Evolutionary conservation across 768 basidiomycete species (phyloP).

Genomic region (Russula dissimulans): DNA sequence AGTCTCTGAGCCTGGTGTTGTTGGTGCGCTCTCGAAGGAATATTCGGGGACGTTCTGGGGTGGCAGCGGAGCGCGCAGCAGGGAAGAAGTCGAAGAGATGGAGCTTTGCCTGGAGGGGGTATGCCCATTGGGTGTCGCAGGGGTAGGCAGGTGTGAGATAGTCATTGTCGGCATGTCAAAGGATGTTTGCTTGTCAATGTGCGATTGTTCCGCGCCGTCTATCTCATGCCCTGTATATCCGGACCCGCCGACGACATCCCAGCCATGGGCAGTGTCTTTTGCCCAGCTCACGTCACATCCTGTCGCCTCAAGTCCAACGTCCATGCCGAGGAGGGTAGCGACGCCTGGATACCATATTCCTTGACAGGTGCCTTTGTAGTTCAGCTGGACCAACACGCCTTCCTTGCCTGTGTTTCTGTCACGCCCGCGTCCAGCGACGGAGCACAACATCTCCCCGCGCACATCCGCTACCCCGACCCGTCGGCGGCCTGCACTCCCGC

Average conservation of each 20-base stretch:
- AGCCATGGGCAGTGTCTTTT: conserved; percentile 38
- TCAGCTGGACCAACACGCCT: conserved; percentile 54
- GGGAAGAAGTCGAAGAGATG: conserved; percentile 42
- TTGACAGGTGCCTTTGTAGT: conserved; percentile 65
- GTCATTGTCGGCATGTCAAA: conserved; percentile 33
- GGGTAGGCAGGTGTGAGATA: neutral
- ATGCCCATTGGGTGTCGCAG: conserved; percentile 23
- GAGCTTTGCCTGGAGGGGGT: conserved; percentile 28
- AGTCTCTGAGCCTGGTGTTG: conserved; percentile 38
- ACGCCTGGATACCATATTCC: conserved; percentile 80
- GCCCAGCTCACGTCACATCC: conserved; percentile 65
- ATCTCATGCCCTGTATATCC: conserved; percentile 69
- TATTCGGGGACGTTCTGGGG: conserved; percentile 55
- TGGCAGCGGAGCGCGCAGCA: conserved; percentile 69
- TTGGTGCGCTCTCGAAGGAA: conserved; percentile 62
- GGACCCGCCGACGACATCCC: conserved; percentile 52
- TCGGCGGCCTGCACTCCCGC: conserved; percentile 48
- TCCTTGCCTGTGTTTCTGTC: conserved; percentile 29
- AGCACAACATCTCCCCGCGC: conserved; percentile 57
- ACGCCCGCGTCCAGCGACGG: conserved; percentile 42
- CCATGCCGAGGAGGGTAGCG: conserved; percentile 71
- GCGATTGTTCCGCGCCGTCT: conserved; percentile 30
- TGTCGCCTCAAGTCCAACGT: conserved; percentile 59
- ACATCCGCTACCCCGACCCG: conserved; percentile 63
- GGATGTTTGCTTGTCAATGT: conserved; percentile 11